Evolutionary conservation across 192 early-diverging fungal species (phyloP), one percentile per base, ranked within the genome.

Genomic region (Ambispora gerdemannii): DNA sequence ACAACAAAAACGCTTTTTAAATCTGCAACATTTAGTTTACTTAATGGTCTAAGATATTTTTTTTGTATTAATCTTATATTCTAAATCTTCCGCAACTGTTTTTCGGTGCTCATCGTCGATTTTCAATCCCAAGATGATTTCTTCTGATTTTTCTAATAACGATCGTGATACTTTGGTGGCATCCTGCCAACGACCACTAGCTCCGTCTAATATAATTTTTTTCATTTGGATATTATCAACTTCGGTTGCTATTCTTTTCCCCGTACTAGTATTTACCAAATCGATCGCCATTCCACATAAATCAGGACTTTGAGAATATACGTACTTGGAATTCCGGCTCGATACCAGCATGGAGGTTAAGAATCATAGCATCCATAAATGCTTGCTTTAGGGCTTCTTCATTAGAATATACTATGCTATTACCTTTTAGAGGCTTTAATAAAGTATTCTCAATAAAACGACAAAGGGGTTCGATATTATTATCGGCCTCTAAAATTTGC

Each of bases 51-150:
- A 10, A 63, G 19, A 43, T 63, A 63, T 2, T 63, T 13, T 38
- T 43, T 63, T 33, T 22, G 20, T 63, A 24, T 36, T 63, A 38
- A 63, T 63, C 61, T 63, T 63, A 31, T n/a, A 63, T 38, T 63
- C 61, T 13, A 63, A 63, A 15, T 19, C 36, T 27, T 63, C 32
- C 20, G 17, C 13, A 24, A 63, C 61, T 63, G 61, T 35, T 7
- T 63, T 63, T 13, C 8, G 61, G 17, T 24, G 4, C 22, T 11
- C 33, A 43, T 63, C 35, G 38, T n/a, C 38, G 10, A 63, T 63
- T 63, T 63, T 33, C 20, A 63, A 35, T 10, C 25, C 38, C 2
- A 63, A 22, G 38, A 63, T 43, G 33, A 36, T 35, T 0, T 63
- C 61, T 2, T 63, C 61, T 0, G 61, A 35, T 63, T 63, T 63